These are phyloP conservation scores for Botryotinia narcissicola DNA, from an alignment of 2,329 filamentous ascomycete genomes.

Conservation along the genomic window DNA sequence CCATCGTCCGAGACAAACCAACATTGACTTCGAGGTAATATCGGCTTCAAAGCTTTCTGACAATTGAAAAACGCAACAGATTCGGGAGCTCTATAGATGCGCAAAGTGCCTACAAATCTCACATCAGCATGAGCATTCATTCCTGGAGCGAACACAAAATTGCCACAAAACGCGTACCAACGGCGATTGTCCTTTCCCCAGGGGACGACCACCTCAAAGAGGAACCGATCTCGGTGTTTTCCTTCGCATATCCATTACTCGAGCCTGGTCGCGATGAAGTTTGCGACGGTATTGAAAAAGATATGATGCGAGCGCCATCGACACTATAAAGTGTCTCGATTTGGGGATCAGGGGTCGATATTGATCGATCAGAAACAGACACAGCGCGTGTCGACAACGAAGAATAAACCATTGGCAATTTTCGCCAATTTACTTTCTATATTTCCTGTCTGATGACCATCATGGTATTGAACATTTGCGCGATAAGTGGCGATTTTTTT, in stretches of 20 bases:
- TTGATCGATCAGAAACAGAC: conserved; percentile 21
- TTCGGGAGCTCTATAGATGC: conserved; percentile 82
- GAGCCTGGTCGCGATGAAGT: conserved; percentile 25
- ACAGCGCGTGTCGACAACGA: conserved; percentile 28
- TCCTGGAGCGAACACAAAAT: neutral
- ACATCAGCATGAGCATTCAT: conserved; percentile 18
- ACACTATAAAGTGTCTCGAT: conserved; percentile 38
- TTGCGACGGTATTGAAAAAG: conserved; percentile 47
- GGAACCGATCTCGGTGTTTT: conserved; percentile 51
- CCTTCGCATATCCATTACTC: conserved; percentile 36
- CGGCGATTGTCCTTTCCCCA: conserved; percentile 78
- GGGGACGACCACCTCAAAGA: conserved; percentile 70
- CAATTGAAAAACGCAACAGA: conserved; percentile 88
- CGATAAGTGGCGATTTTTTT: neutral
- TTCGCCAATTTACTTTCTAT: neutral
- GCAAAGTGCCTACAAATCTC: conserved; percentile 59
- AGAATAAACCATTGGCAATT: conserved; percentile 30
- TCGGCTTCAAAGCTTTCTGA: conserved; percentile 77
- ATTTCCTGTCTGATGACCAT: conserved; percentile 18
- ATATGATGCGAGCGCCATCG: conserved; percentile 45
- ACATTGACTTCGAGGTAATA: conserved; percentile 85
- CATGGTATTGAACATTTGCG: conserved; percentile 3
- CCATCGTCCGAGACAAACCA: conserved; percentile 82
- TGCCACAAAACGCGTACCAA: conserved; percentile 51
- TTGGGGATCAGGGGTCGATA: conserved; percentile 33